phyloP scores from a whole-genome alignment of 345 rosid genomes.

The Populus euphratica region DNA sequence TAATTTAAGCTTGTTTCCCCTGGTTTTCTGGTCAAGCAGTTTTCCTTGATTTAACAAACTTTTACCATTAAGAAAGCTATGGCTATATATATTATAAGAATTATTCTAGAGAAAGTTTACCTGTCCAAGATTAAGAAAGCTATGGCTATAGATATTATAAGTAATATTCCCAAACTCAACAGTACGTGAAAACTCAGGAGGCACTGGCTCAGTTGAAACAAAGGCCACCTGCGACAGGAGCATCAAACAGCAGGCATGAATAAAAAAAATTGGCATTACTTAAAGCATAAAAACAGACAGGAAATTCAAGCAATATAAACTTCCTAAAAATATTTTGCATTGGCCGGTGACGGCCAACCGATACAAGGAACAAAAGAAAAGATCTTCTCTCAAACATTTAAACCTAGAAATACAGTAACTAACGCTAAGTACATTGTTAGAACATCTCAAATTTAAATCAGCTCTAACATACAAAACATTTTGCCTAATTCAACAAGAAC shows the following conservation, averaged over 20 bases:
- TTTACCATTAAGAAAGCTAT: not conserved
- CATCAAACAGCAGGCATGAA: not conserved
- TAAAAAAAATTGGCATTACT: not conserved
- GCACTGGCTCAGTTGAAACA: slow-evolving; percentile 62
- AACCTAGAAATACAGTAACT: not conserved
- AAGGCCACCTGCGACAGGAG: slow-evolving; percentile 61
- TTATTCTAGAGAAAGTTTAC: slow-evolving; percentile 32
- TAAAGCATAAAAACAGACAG: not conserved
- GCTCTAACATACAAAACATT: not conserved
- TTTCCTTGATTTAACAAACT: not conserved
- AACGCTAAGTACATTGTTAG: not conserved
- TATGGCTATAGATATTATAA: slow-evolving; percentile 82
- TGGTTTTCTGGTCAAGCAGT: not conserved
- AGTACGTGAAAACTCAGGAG: slow-evolving; percentile 58
- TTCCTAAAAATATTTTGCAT: not conserved
- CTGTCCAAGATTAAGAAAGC: slow-evolving; percentile 89
- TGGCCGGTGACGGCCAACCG: not conserved
- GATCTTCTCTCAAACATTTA: not conserved
- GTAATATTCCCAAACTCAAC: slow-evolving; percentile 54
- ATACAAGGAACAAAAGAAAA: not conserved
- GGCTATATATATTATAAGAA: too few species aligned
- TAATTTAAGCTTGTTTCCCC: not conserved
- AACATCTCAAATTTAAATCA: not conserved
- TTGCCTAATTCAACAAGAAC: not conserved
- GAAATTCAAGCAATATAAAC: not conserved